Conservation (phyloP, 1,139 yeast species). For the Yamadazyma jaroonii region DNA sequence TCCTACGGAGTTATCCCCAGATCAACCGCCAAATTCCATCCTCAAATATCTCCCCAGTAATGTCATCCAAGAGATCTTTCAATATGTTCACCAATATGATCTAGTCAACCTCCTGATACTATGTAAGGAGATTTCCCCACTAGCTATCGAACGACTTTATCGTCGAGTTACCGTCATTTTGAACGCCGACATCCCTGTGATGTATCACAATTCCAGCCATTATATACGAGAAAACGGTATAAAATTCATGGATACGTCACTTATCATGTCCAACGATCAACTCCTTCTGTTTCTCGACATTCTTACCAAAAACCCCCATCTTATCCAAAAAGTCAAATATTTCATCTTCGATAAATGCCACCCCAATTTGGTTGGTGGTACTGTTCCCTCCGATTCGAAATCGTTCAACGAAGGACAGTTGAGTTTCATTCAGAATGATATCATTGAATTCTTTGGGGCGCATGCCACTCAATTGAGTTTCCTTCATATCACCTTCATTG, state of each 20-base stretch:
- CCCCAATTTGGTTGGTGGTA: slow-evolving; percentile 8
- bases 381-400: too few relatives aligned
- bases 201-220: slow-evolving; percentile 16
- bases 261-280: slow-evolving; percentile 21
- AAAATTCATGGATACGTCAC: slow-evolving; percentile 29
- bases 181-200: slow-evolving; percentile 27
- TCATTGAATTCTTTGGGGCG: slow-evolving; percentile 28
- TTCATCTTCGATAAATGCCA: slow-evolving; percentile 38
- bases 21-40: slow-evolving; percentile 10
- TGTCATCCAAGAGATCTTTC: slow-evolving; percentile 14
- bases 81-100: slow-evolving; percentile 30
- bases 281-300: slow-evolving; percentile 21
- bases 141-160: slow-evolving; percentile 28
- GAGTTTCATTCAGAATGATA: slow-evolving; percentile 11
- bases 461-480: slow-evolving; percentile 26
- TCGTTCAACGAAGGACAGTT: slow-evolving; percentile 4
- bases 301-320: slow-evolving; percentile 18
- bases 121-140: slow-evolving; percentile 20
- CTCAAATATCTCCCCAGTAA: slow-evolving; percentile 13
- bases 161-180: slow-evolving; percentile 30
- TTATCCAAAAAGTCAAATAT: slow-evolving; percentile 25
- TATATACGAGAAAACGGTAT: slow-evolving; percentile 32
- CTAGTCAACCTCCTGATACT: slow-evolving; percentile 25
- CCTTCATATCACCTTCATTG: slow-evolving; percentile 34
- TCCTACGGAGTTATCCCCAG: not conserved